These are phyloP conservation scores for Boletus rufocinnamomeus DNA, from an alignment of 768 basidiomycete genomes.

Conservation along the genomic window DNA sequence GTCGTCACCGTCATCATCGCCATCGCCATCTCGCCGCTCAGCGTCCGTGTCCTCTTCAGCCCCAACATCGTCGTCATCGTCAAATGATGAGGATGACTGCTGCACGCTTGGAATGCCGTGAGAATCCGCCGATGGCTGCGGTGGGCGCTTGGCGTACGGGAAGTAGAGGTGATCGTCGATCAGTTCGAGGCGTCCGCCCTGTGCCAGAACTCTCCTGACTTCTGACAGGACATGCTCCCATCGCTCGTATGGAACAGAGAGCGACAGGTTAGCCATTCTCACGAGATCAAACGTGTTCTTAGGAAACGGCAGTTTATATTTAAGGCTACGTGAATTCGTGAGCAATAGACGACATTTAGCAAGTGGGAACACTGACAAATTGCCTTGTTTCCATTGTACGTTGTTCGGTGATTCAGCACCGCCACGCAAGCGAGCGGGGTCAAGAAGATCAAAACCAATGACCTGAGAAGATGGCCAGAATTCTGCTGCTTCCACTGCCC, in stretches of 20 bases:
- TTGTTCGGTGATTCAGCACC: conserved; percentile 39
- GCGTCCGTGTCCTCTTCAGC: conserved; percentile 23
- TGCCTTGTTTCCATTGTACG: conserved; percentile 57
- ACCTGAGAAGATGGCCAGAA: conserved; percentile 63
- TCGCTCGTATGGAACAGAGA: conserved; percentile 58
- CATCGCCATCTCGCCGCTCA: conserved; percentile 11
- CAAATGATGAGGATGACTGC: conserved; percentile 22
- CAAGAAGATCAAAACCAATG: conserved; percentile 66
- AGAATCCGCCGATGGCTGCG: conserved; percentile 16
- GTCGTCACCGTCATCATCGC: conserved; percentile 24
- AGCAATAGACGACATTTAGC: conserved; percentile 3
- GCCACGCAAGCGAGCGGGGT: conserved; percentile 35
- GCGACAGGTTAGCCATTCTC: conserved; percentile 66
- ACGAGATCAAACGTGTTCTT: conserved; percentile 69
- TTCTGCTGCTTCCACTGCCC: conserved; percentile 62
- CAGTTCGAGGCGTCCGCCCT: conserved; percentile 67
- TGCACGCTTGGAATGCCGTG: not conserved
- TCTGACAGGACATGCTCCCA: conserved; percentile 66
- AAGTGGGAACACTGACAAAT: conserved; percentile 56
- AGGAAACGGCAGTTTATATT: conserved; percentile 60
- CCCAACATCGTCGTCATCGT: conserved; percentile 23
- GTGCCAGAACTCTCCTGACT: conserved; percentile 59
- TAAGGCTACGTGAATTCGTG: conserved; percentile 42
- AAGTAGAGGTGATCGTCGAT: conserved; percentile 74
- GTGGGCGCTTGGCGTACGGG: conserved; percentile 47